phyloP scores from a whole-genome alignment of 75 land plant genomes.

The Cupressus sempervirens region DNA sequence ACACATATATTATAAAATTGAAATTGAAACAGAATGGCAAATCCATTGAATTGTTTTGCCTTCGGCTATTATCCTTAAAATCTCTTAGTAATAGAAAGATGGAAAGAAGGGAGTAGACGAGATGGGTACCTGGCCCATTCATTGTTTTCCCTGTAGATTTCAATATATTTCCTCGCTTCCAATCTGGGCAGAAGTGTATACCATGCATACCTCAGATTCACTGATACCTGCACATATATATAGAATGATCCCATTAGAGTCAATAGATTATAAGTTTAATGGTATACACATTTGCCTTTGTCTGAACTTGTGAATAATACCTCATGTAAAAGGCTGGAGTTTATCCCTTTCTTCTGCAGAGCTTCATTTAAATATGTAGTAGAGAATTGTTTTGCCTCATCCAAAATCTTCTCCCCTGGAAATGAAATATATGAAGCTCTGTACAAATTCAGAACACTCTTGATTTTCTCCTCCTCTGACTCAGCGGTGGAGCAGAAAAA shows the following conservation, averaged over 20 bases:
- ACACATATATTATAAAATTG: no score
- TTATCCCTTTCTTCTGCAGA: background rate
- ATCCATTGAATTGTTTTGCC: no score
- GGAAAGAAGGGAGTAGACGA: no score
- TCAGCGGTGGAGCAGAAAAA: background rate
- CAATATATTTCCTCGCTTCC: slow-evolving; percentile 4
- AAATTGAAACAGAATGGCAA: no score
- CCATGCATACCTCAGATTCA: background rate
- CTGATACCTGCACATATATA: background rate
- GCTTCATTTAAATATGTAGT: background rate
- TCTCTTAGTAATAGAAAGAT: no score
- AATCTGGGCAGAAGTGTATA: background rate
- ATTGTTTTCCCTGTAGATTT: background rate
- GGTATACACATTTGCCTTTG: background rate
- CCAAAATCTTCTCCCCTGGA: background rate
- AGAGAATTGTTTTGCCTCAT: background rate
- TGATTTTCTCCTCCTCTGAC: background rate
- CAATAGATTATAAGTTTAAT: no score
- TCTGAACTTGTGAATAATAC: background rate
- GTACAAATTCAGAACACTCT: background rate
- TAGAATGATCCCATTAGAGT: no score
- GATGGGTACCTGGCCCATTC: background rate
- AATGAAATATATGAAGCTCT: background rate
- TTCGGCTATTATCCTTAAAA: no score
- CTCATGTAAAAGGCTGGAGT: background rate